Evolutionary conservation across 1,284 basidiomycete genomes (phyloP), one percentile per base, ranked within the genome.

Genomic region (Sporisorium sorghi): DNA sequence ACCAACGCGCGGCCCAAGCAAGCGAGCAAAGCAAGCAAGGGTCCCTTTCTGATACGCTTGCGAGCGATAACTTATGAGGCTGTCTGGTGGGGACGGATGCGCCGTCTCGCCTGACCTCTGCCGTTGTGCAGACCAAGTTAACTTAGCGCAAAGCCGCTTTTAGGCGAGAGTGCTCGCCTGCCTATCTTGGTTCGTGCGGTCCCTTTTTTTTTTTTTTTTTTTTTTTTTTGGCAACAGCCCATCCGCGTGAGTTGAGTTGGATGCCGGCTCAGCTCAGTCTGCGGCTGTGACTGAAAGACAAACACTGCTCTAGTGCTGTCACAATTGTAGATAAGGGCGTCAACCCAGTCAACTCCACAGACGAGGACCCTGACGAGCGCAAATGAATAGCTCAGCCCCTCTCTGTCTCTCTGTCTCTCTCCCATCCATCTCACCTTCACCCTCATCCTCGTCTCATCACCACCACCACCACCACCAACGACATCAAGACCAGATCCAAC

Each of bases 291-390:
- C n/a, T n/a, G n/a, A n/a, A n/a, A n/a, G n/a, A n/a, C n/a, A n/a
- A n/a, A 53, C 14, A 61, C 58, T 40, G 51, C 37, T 26, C 35
- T 5, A 23, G 11, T 52, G 50, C 46, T 40, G 54, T n/a, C n/a
- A n/a, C n/a, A n/a, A n/a, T 28, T 43, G 54, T 56, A 47, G 54
- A 56, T 56, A 56, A 56, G 32, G 54, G 53, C 53, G 26, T 30
- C 54, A 47, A 56, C 53, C 3, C 43, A 39, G 35, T 21, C 54
- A 56, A 47, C 44, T 39, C 44, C 24, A 56, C 48, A 50, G 47
- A 30, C 28, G 15, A 56, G 54, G 43, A 56, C 54, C 54, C 54
- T 56, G 54, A 48, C 17, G n/a, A n/a, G 17, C 21, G 42, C 5
- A 23, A 43, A 19, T 35, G 33, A 35, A 46, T 15, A 14, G 44